These are phyloP conservation scores for Lunularia cruciata DNA, from an alignment of 225 moss, liverwort and hornwort genomes.

Conservation along the genomic window DNA sequence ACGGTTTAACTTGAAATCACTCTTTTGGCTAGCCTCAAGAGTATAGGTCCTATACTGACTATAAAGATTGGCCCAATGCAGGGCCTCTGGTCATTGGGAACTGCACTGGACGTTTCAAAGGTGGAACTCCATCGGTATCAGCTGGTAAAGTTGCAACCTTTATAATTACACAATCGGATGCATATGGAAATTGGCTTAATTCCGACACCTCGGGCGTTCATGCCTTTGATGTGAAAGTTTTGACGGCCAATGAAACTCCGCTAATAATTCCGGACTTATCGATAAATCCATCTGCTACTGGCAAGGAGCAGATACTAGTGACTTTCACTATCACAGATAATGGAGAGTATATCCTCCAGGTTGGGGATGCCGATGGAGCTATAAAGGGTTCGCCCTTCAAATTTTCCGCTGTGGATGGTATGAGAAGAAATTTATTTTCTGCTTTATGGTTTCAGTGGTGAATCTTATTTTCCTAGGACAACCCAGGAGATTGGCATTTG, in stretches of 20 bases:
- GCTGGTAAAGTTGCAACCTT: neutral
- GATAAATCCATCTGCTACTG: neutral
- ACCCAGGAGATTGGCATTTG: too few relatives aligned
- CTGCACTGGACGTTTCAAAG: conserved; percentile 15
- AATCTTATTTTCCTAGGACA: too few relatives aligned
- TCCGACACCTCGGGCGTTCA: neutral
- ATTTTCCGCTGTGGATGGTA: conserved; percentile 5
- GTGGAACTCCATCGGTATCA: neutral
- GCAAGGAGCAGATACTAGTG: neutral
- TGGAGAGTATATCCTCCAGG: conserved; percentile 7
- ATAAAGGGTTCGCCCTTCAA: conserved; percentile 17
- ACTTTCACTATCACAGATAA: neutral
- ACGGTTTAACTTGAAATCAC: too few relatives aligned
- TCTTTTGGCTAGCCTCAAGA: too few relatives aligned
- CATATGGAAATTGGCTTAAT: neutral
- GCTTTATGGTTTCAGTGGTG: too few relatives aligned
- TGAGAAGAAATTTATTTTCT: too few relatives aligned
- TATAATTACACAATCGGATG: conserved; percentile 9
- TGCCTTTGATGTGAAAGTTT: neutral
- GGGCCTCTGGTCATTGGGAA: conserved; percentile 10
- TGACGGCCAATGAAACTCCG: neutral
- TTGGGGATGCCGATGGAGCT: neutral
- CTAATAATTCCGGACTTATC: neutral
- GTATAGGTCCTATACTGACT: too few relatives aligned
- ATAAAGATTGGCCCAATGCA: neutral